Percentiles rank a stretch among this genome's conserved stretches.
phyloP scores from a whole-genome alignment of 495 filamentous ascomycete genomes.

The Sphaerosporella brunnea region DNA sequence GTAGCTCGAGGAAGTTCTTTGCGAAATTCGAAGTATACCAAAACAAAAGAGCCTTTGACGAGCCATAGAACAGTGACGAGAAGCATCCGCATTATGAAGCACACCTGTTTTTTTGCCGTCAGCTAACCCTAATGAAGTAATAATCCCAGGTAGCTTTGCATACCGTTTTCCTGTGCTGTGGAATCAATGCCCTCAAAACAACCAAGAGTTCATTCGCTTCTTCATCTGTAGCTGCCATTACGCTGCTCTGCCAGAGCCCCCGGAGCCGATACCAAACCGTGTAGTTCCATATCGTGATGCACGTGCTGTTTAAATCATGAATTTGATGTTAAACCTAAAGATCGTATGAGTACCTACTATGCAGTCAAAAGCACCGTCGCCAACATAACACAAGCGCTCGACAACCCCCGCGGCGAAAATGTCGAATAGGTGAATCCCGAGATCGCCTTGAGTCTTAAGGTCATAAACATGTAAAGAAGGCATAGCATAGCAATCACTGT shows the following conservation, averaged over 20 bases:
- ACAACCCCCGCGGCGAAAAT: slow-evolving; percentile 3
- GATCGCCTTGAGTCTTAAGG: slow-evolving; percentile 4
- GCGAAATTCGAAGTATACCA: slow-evolving; percentile 4
- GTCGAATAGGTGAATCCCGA: slow-evolving; percentile 1
- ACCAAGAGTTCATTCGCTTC: not conserved
- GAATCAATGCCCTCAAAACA: not conserved
- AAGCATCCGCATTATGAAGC: slow-evolving; percentile 6
- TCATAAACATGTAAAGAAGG: slow-evolving; percentile 5
- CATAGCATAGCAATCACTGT: not conserved
- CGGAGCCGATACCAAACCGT: slow-evolving; percentile 5
- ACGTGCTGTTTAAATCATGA: not conserved
- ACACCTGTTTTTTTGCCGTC: not conserved
- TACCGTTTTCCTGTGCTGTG: slow-evolving; percentile 2
- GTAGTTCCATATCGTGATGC: slow-evolving; percentile 8
- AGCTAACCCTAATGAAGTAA: too few relatives aligned
- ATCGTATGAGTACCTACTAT: not conserved
- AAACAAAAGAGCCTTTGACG: slow-evolving; percentile 3
- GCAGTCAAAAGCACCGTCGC: slow-evolving; percentile 1
- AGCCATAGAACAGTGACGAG: slow-evolving; percentile 7
- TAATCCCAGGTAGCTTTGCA: too few relatives aligned
- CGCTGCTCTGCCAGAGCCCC: not conserved
- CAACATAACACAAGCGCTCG: not conserved
- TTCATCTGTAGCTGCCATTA: not conserved
- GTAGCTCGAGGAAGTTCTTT: not conserved
- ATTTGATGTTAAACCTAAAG: too few relatives aligned